Base-by-base conservation (phyloP, 257 asterid genomes). In the Solanum stenotomum region DNA sequence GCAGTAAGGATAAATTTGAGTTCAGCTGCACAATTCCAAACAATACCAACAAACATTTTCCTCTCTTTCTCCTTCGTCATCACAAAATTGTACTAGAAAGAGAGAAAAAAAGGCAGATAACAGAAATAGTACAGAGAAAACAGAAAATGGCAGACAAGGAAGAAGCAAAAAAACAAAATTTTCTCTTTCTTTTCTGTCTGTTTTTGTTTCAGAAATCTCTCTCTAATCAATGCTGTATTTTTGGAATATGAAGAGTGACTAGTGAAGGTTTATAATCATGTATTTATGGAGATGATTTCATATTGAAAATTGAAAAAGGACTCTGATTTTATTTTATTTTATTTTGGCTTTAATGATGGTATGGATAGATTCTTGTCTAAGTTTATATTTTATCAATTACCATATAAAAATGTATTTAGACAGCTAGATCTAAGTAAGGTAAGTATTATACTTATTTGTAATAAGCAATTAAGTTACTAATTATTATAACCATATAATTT, bases 21-120 rank as follows among this genome's bases (percentile, higher is more conserved):
- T 90, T 95, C 98, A 70, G 95, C 93, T 6, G 95, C 97, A 89
- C 96, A 95, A 33, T 93, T 94, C 95, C 95, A 95, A 0, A 91
- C 93, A 9, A 94, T 90, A 10, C 98, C 98, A 10, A 93, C 96
- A 13, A 95, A 89, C 95, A 93, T 92, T 85, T 89, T 92, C 90
- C 87, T 87, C 34, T 92, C 94, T 78, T 90, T 90, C 27, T 91
- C 93, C 79, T 89, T 89, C 27, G 75, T 90, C 67, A 27, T 27
- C 29, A 27, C 29, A 27, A 27, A 27, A 59, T 7, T 75, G 52
- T 72, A 72, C 42, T 71, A 29, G 61, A 49, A 15, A 49, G 61
- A 49, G 61, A 49, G 61, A 27, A 15, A 2, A 49, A 49, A 49
- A 49, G 7, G 56, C 67, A 20, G 67, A 52, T 29, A 75, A 75